Base-by-base conservation (phyloP, 73 alveolate species). In the Effrenium voratum region DNA sequence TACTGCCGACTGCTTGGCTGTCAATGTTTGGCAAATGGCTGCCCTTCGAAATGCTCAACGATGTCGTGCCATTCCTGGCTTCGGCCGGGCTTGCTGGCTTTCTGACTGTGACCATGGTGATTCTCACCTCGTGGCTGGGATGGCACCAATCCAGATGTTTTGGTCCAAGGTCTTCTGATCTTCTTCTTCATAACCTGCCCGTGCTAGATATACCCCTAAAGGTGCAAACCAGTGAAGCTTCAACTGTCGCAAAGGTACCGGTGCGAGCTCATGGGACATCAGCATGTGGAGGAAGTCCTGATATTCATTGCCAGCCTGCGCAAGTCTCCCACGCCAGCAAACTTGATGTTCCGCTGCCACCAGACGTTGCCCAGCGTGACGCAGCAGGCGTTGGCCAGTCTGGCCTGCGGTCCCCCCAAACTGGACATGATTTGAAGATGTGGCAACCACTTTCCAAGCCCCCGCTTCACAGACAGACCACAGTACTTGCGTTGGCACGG, bases 21-120 rank as follows among this genome's bases (percentile, higher is more conserved):
- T 86, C 94, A 44, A 86, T 59, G 94, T 86, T 86, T 38, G 94
- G 94, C 60, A 86, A 86, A 49, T 86, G 94, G 94, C 94, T 86
- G 19, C 94, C 81, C 38, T 86, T 86, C 32, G 70, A 63, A 66
- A 82, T 60, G 83, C 83, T 86, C 50, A 19, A 60, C 47, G 94
- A 86, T 36, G 22, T 41, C 24, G 94, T 86, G 70, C 94, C 94
- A 40, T 86, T 86, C 36, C 73, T 86, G 28, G 94, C 94, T 40
- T 47, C 94, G 38, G 49, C 94, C 5, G 94, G 94, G 38, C 83
- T 86, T 44, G 70, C 94, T 30, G 94, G 94, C 68, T 86, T 86
- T 43, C 44, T 86, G 81, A 73, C 94, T 3, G 63, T 63, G 81
- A 86, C 94, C 55, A 66, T 86, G 44, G 84, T 86, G 2, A 59